Percentiles rank a stretch among this genome's conserved stretches.
Conservation (phyloP, 2,329 filamentous ascomycete species). For the Lomentospora prolificans region DNA sequence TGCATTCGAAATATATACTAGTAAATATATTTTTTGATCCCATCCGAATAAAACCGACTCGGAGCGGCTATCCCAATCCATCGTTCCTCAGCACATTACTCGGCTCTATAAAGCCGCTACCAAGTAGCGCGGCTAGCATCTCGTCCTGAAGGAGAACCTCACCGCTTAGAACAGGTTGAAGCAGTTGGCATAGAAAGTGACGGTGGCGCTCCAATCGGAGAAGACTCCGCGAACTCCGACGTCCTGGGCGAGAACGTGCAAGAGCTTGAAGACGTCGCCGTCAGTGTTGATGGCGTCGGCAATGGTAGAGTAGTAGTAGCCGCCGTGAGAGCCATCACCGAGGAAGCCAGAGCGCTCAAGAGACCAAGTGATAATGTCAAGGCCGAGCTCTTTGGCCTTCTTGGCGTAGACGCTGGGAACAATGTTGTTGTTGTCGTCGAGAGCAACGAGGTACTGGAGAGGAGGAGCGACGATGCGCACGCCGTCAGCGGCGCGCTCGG, state of each 20-base stretch:
- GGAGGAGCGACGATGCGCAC: constrained; percentile 55
- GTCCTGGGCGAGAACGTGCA: constrained; percentile 53
- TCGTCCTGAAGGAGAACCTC: background rate
- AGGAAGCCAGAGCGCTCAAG: constrained; percentile 57
- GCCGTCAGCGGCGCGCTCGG: constrained; percentile 43
- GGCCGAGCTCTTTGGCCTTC: constrained; percentile 47
- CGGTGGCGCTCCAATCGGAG: constrained; percentile 59
- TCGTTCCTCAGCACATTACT: background rate
- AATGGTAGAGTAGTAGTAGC: constrained; percentile 49
- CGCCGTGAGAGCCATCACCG: constrained; percentile 33
- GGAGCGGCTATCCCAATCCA: too few species aligned
- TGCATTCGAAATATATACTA: background rate
- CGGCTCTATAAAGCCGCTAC: background rate
- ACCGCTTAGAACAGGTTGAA: constrained; percentile 30
- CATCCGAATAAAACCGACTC: background rate
- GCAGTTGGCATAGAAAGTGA: constrained; percentile 65
- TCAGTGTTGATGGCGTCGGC: constrained; percentile 47
- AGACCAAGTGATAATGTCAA: constrained; percentile 60
- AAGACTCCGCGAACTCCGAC: constrained; percentile 55
- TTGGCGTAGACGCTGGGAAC: constrained; percentile 54
- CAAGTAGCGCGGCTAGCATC: background rate
- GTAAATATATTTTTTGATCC: background rate
- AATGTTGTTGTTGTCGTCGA: constrained; percentile 38
- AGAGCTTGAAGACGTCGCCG: constrained; percentile 55
- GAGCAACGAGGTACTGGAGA: constrained; percentile 49